Percentiles rank a stretch among this genome's conserved stretches.
Evolutionary conservation across 1,284 basidiomycete genomes (phyloP).

Genomic region (Malassezia pachydermatis): DNA sequence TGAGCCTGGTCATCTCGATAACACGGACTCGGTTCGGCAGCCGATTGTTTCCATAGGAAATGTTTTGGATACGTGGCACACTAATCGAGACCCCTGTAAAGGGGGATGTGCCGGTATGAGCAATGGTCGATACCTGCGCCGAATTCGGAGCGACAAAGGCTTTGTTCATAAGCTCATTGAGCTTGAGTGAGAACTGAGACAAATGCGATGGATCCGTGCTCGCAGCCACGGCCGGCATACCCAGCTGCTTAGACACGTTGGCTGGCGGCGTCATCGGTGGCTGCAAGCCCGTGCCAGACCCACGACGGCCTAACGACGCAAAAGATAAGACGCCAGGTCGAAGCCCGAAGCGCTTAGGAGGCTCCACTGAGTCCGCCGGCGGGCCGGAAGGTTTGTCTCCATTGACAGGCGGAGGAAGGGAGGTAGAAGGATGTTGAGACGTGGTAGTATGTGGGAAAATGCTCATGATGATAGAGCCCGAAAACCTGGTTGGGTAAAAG

Average conservation of each 20-base stretch:
- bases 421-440: background rate
- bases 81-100: slow-evolving; percentile 9
- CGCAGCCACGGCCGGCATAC: background rate
- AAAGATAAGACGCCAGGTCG: slow-evolving; percentile 12
- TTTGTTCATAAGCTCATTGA: slow-evolving; percentile 45
- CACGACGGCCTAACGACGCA: slow-evolving; percentile 3
- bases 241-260: background rate
- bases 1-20: slow-evolving; percentile 35
- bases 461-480: background rate
- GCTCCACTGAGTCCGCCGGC: background rate
- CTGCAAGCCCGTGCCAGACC: too few relatives aligned
- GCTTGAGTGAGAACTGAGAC: slow-evolving; percentile 35
- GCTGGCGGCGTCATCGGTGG: slow-evolving; percentile 3
- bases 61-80: slow-evolving; percentile 27
- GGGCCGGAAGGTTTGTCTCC: background rate
- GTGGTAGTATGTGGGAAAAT: background rate
- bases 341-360: background rate
- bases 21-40: slow-evolving; percentile 35
- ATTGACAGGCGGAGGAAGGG: background rate
- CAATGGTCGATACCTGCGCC: slow-evolving; percentile 5
- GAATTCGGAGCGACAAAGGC: slow-evolving; percentile 29
- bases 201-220: slow-evolving; percentile 32
- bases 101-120: slow-evolving; percentile 6
- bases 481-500: background rate
- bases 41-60: slow-evolving; percentile 35